These are phyloP conservation scores for Trichoderma sp. DNA, from an alignment of 2,329 filamentous ascomycete species.

Conservation along the genomic window DNA sequence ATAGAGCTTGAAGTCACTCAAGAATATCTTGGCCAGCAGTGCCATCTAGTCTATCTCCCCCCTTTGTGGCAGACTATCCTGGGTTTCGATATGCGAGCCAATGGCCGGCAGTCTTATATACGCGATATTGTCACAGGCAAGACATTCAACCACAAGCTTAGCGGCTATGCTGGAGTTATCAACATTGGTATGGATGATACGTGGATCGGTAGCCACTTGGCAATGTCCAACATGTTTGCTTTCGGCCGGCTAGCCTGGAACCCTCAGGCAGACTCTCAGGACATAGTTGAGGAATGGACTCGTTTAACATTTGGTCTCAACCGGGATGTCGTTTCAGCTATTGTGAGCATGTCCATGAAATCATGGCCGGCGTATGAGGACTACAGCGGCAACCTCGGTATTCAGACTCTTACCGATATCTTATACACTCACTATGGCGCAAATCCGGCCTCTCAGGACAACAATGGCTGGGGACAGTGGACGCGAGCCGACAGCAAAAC, in stretches of 20 bases:
- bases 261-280: constrained; percentile 45
- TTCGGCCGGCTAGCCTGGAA: constrained; percentile 70
- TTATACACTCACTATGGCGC: constrained; percentile 48
- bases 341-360: constrained; percentile 42
- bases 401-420: constrained; percentile 18
- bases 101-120: constrained; percentile 56
- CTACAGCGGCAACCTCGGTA: constrained; percentile 17
- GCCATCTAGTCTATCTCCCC: constrained; percentile 66
- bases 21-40: constrained; percentile 18
- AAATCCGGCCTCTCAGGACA: constrained; percentile 65
- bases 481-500: constrained; percentile 61
- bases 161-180: constrained; percentile 15
- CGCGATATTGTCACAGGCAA: constrained; percentile 62
- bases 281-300: constrained; percentile 62
- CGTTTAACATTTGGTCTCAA: constrained; percentile 64
- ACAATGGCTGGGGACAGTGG: constrained; percentile 23
- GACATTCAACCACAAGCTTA: constrained; percentile 52
- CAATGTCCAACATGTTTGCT: constrained; percentile 72
- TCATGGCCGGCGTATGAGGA: constrained; percentile 18
- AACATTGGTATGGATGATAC: constrained; percentile 14
- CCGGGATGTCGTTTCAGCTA: constrained; percentile 55
- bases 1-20: constrained; percentile 13
- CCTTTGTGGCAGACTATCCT: constrained; percentile 70
- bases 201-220: constrained; percentile 69
- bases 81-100: constrained; percentile 66